Evolutionary conservation across 768 basidiomycete genomes (phyloP), one percentile per base, ranked within the genome.

Genomic region (Russula virescens): DNA sequence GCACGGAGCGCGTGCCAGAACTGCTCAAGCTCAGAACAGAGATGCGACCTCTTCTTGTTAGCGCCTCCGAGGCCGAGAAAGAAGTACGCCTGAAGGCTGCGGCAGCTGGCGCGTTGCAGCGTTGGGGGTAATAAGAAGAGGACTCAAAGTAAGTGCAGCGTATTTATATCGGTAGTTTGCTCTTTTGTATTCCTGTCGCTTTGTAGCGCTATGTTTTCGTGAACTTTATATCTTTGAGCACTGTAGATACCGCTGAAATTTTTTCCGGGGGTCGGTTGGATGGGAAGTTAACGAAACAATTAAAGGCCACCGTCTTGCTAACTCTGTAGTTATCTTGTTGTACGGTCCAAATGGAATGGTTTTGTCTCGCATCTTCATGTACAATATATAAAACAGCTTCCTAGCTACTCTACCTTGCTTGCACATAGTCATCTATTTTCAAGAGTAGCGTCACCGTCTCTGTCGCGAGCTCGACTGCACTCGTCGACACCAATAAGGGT

Each of bases 391-490:
- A 14, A 34, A 34, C 50, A 54, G 53, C 45, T 45, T 19, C 26
- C 23, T 28, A 3, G 26, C 26, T 35, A 34, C 58, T 70, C 72
- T 77, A 89, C 75, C 89, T 83, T 65, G 85, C 79, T 75, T 91
- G 89, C 64, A 91, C 89, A 69, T 91, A 94, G 70, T 94, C 96
- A 72, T 98, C 96, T 16, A 99, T 98, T 78, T 97, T 92, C 72
- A 99, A 75, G 71, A 99, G 75, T 69, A 99, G 75, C 68, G 94
- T 93, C n/a, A 98, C 96, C 1, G 97, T 98, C 78, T 99, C 97
- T 13, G 96, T 97, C 25, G 97, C 80, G 55, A 98, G 80, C 75
- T 99, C 96, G 59, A 98, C 79, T 11, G 97, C 97, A 68, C 92
- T 95, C 28, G 97, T 98, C 19, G 91, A 88, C 18, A 99, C 97